Conservation (phyloP, 805 yeast species). For the Naumovozyma dairenensis region DNA sequence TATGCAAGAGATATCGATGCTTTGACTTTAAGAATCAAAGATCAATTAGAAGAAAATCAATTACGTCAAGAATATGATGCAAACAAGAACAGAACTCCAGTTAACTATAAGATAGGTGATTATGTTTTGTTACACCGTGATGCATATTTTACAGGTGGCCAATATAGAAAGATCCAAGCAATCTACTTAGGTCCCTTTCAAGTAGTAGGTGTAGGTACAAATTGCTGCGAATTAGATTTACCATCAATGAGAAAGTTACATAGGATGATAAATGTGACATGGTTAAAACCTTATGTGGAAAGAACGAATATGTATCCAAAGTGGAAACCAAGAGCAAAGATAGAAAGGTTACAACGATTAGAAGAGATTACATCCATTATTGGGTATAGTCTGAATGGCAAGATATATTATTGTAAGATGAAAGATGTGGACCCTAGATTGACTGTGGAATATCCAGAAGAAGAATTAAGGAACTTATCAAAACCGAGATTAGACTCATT, state of each 20-base stretch:
- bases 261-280: slow-evolving; percentile 1
- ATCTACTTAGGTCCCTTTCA: slow-evolving; percentile 1
- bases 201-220: slow-evolving; percentile 1
- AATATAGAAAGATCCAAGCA: slow-evolving; percentile 2
- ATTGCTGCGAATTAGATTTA: slow-evolving; percentile 2
- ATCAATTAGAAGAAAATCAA: slow-evolving; percentile 1
- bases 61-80: slow-evolving; percentile 1
- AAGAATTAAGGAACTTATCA: background rate
- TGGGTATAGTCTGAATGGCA: background rate
- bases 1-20: slow-evolving; percentile 1
- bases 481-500: background rate
- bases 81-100: slow-evolving; percentile 1
- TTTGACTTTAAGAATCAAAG: background rate
- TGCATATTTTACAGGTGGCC: slow-evolving; percentile 3
- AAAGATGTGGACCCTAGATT: slow-evolving; percentile 1
- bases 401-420: slow-evolving; percentile 1
- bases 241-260: slow-evolving; percentile 1
- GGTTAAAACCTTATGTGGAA: slow-evolving; percentile 1
- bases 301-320: background rate
- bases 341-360: background rate
- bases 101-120: slow-evolving; percentile 2
- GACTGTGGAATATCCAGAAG: background rate
- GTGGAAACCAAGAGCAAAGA: slow-evolving; percentile 1
- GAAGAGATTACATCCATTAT: slow-evolving; percentile 1
- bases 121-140: too few species aligned